Conservation (phyloP, 2,329 filamentous ascomycete genomes). For the Pyrenophora seminiperda region DNA sequence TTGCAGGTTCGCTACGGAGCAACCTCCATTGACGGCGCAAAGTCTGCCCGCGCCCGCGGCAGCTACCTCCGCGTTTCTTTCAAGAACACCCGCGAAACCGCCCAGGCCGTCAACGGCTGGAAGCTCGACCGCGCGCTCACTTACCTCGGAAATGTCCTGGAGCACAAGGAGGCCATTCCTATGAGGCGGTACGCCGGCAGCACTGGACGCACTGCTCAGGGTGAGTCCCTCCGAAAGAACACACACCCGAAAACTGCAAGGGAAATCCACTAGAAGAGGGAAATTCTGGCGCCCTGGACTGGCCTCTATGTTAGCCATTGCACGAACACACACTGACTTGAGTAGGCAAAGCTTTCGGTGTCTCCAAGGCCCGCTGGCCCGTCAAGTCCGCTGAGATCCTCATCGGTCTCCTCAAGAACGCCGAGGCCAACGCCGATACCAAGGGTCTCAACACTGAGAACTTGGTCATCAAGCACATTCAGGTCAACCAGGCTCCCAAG, state of each 20-base stretch:
- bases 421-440: conserved; percentile 53
- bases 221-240: conserved; percentile 64
- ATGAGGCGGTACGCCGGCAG: conserved; percentile 97
- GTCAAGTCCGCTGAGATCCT: conserved; percentile 99
- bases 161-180: conserved; percentile 96
- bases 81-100: conserved; percentile 99
- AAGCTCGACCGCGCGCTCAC: conserved; percentile 92
- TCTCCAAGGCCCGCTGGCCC: conserved; percentile 97
- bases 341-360: conserved; percentile 97
- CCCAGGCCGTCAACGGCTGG: conserved; percentile 99
- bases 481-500: conserved; percentile 99
- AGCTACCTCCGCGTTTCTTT: conserved; percentile 99
- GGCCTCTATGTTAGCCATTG: conserved; percentile 6
- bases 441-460: conserved; percentile 78
- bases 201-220: conserved; percentile 96
- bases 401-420: conserved; percentile 77
- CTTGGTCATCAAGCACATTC: conserved; percentile 99
- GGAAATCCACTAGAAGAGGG: not conserved
- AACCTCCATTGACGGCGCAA: conserved; percentile 46
- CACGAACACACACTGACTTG: conserved; percentile 26
- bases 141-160: conserved; percentile 98
- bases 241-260: not conserved
- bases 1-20: conserved; percentile 48
- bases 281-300: not conserved
- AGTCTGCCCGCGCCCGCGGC: conserved; percentile 94